Base-by-base conservation (phyloP, 2,329 filamentous ascomycete genomes). In the Colletotrichum liriopes region DNA sequence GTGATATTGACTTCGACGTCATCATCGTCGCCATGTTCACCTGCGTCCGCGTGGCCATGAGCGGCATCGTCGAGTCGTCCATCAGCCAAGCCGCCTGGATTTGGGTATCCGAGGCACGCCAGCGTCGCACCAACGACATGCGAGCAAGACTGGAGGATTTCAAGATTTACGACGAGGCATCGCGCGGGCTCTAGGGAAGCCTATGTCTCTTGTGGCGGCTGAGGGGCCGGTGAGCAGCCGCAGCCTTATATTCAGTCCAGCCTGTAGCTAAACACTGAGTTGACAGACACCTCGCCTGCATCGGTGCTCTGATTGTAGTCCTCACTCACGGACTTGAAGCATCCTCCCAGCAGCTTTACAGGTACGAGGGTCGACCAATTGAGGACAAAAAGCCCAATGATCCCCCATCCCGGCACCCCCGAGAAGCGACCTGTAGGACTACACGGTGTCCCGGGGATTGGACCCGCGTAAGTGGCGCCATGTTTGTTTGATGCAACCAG, bases 61-160 rank as follows among this genome's bases (percentile, higher is more conserved):
- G 78, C 45, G 79, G 73, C 7, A 78, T 83, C 14, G 77, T 83
- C 49, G 81, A 83, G 67, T 77, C 78, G 0, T 80, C 79, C 55
- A 71, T 84, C 56, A 79, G 81, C 66, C 82, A 84, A 73, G 80
- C 77, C 16, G 82, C 82, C 9, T 84, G 82, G 82, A 81, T 83
- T 8, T 84, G 81, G 82, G 79, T 83, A 0, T 81, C 81, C 5
- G 79, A 81, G 35, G 77, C 78, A 23, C 79, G 80, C n/a, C 79
- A 81, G 69, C 56, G 66, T 18, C 74, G 78, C 16, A 78, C 79
- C 2, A 77, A 75, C 2, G 43, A 71, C 43, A 78, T 77, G 7
- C 76, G 77, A n/a, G 82, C 82, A 1, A 77, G 75, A 14, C 68
- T 84, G 6, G 78, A 80, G 35, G 82, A 83, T 71, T 82, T 83